Evolutionary conservation across 2,329 filamentous ascomycete genomes (phyloP).

Genomic region (Pseudopithomyces chartarum): DNA sequence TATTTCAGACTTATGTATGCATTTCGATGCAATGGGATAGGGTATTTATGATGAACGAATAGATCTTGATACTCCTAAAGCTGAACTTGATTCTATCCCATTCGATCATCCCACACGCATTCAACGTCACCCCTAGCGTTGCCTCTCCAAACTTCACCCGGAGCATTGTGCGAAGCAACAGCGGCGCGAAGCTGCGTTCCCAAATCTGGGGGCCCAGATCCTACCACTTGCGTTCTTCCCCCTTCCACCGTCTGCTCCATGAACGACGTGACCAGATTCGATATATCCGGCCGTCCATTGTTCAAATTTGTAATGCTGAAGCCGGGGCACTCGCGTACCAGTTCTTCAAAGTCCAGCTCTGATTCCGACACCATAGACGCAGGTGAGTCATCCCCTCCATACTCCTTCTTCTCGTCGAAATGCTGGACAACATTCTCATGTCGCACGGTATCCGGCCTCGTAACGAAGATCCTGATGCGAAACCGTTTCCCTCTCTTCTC

Average conservation of each 20-base stretch:
- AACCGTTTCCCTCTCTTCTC: too few species aligned
- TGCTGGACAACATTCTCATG: too few species aligned
- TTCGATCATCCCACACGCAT: constrained; percentile 36
- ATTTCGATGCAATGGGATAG: background rate
- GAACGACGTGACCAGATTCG: constrained; percentile 17
- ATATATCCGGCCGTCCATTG: constrained; percentile 21
- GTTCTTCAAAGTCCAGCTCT: too few species aligned
- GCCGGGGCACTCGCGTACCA: background rate
- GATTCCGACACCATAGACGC: background rate
- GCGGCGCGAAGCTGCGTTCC: constrained; percentile 31
- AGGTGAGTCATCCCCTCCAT: background rate
- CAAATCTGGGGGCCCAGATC: constrained; percentile 27
- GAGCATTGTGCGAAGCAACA: constrained; percentile 27
- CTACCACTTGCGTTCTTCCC: constrained; percentile 29
- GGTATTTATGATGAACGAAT: too few species aligned
- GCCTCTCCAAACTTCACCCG: constrained; percentile 29
- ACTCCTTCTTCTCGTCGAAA: background rate
- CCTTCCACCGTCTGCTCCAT: constrained; percentile 18
- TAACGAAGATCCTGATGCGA: too few species aligned
- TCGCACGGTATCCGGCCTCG: too few species aligned
- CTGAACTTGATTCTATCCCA: constrained; percentile 17
- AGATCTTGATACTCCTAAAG: background rate
- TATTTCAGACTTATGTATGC: background rate
- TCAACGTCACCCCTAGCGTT: constrained; percentile 31
- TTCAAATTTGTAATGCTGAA: constrained; percentile 29